Percentiles rank a stretch among this genome's conserved stretches.
These are phyloP conservation scores for Exophiala calicioides DNA, from an alignment of 2,329 filamentous ascomycete genomes.

Conservation along the genomic window DNA sequence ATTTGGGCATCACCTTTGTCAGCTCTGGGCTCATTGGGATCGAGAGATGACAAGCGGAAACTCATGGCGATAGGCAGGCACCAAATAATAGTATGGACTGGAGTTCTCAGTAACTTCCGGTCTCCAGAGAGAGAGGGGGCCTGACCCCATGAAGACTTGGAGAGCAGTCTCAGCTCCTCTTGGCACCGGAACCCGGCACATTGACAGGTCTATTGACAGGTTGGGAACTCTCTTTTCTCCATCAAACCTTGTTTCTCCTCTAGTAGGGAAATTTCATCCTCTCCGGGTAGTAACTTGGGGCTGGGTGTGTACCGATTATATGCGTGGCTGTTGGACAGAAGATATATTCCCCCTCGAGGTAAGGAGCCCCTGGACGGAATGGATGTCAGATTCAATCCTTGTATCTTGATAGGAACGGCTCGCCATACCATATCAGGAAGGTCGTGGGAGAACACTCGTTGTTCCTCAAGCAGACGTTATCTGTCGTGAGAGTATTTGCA, in stretches of 20 bases:
- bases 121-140: too few relatives aligned
- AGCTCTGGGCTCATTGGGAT: conserved; percentile 19
- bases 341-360: neutral
- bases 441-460: conserved; percentile 19
- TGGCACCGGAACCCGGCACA: too few relatives aligned
- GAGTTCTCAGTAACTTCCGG: too few relatives aligned
- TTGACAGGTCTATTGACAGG: too few relatives aligned
- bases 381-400: neutral
- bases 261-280: too few relatives aligned
- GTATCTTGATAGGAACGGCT: conserved; percentile 2
- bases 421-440: conserved; percentile 8
- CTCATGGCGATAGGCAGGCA: conserved; percentile 10
- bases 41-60: conserved; percentile 18
- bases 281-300: too few relatives aligned
- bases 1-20: conserved; percentile 13
- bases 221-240: too few relatives aligned
- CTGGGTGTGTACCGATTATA: neutral
- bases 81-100: neutral
- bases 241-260: too few relatives aligned
- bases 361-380: conserved; percentile 1
- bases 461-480: neutral
- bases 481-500: neutral
- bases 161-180: too few relatives aligned
- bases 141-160: too few relatives aligned
- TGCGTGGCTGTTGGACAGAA: neutral